These are phyloP conservation scores for Zea luxurians DNA, from an alignment of 176 grass and related monocot genomes.

Conservation along the genomic window DNA sequence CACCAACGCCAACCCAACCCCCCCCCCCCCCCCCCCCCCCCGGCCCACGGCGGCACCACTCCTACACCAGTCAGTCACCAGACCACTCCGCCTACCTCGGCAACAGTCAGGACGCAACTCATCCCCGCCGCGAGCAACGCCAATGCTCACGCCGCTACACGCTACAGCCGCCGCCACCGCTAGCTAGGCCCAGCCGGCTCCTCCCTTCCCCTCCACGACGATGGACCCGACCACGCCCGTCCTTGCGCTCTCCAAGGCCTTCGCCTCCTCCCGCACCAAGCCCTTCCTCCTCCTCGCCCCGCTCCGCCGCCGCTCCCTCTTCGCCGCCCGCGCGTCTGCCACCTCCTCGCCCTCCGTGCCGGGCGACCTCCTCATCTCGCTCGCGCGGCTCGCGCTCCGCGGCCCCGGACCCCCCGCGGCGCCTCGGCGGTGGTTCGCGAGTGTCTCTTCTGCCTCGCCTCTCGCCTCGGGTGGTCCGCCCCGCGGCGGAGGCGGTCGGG, in stretches of 20 bases:
- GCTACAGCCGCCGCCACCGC: neutral
- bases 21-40: neutral
- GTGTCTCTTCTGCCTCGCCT: constrained; percentile 56
- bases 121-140: constrained; percentile 9
- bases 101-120: neutral
- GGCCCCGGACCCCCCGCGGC: constrained; percentile 20
- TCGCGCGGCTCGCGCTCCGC: constrained; percentile 56
- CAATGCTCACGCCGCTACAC: constrained; percentile 19
- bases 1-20: no score
- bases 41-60: neutral
- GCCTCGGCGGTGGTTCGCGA: constrained; percentile 63
- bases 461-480: constrained; percentile 49
- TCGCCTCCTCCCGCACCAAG: constrained; percentile 50
- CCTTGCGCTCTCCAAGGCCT: constrained; percentile 70
- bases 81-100: no score
- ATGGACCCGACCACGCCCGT: constrained; percentile 78
- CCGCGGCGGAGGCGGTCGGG: constrained; percentile 42
- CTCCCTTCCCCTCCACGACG: neutral
- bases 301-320: constrained; percentile 23
- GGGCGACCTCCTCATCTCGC: constrained; percentile 48
- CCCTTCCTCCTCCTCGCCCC: constrained; percentile 35
- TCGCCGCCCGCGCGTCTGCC: constrained; percentile 6
- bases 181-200: neutral
- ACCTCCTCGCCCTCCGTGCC: neutral
- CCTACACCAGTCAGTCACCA: no score